phyloP scores from a whole-genome alignment of 768 basidiomycete species.

The Pleurotus platypus region DNA sequence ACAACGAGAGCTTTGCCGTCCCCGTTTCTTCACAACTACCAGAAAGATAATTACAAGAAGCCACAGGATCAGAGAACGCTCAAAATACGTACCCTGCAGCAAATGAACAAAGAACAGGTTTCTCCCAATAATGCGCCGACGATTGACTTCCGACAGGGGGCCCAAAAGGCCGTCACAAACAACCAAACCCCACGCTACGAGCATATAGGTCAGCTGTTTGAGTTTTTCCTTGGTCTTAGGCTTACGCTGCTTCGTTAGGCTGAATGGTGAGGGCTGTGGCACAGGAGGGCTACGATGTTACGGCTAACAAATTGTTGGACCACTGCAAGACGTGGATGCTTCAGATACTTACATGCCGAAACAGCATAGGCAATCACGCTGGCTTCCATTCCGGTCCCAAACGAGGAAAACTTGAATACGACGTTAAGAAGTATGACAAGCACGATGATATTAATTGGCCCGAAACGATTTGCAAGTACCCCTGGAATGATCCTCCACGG shows the following conservation, averaged over 20 bases:
- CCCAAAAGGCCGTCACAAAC: not conserved
- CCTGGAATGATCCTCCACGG: conserved; percentile 56
- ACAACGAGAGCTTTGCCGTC: too few relatives aligned
- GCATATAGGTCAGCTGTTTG: too few relatives aligned
- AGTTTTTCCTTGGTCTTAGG: not conserved
- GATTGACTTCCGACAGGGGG: not conserved
- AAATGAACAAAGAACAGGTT: not conserved
- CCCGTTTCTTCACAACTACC: too few relatives aligned
- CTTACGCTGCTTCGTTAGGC: not conserved
- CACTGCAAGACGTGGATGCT: not conserved
- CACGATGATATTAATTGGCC: conserved; percentile 47
- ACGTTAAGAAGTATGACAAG: conserved; percentile 36
- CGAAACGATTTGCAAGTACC: conserved; percentile 46
- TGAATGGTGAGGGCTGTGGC: not conserved
- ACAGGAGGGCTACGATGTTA: not conserved
- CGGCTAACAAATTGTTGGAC: not conserved
- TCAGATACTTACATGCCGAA: conserved; percentile 33
- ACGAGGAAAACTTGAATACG: conserved; percentile 41
- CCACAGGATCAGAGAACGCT: too few relatives aligned
- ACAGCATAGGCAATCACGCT: conserved; percentile 40
- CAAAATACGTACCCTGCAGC: not conserved
- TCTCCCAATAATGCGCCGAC: not conserved
- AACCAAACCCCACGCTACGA: not conserved
- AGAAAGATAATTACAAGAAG: too few relatives aligned
- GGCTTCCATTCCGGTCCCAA: conserved; percentile 32